phyloP scores from a whole-genome alignment of 345 rosid genomes.

The Gossypium sturtianum region DNA sequence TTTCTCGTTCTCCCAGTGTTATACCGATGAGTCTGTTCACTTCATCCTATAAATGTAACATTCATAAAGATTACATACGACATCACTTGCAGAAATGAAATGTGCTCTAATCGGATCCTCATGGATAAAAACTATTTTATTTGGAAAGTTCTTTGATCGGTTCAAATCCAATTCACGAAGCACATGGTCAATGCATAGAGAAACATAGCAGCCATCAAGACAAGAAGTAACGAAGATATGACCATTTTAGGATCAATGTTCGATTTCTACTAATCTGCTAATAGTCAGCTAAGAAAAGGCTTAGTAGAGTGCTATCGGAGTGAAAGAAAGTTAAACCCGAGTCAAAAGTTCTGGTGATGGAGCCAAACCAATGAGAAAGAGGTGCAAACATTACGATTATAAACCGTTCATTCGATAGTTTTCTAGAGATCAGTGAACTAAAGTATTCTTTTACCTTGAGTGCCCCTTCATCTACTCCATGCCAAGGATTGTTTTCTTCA shows the following conservation, averaged over 20 bases:
- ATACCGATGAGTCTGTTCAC: slow-evolving; percentile 60
- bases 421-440: background rate
- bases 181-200: background rate
- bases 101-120: too few relatives aligned
- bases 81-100: too few relatives aligned
- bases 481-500: slow-evolving; percentile 83
- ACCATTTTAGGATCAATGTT: background rate
- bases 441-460: slow-evolving; percentile 54
- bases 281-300: background rate
- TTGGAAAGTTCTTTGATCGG: background rate
- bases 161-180: background rate
- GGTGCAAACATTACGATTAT: background rate
- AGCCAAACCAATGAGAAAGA: background rate
- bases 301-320: background rate
- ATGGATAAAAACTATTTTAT: background rate
- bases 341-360: background rate
- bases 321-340: background rate
- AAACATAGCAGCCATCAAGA: background rate
- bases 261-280: background rate
- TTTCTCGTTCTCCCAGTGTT: slow-evolving; percentile 65
- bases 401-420: background rate
- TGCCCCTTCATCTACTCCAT: slow-evolving; percentile 67
- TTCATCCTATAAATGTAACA: slow-evolving; percentile 57
- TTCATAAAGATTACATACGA: background rate
- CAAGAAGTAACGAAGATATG: background rate